Evolutionary conservation across 345 rosid species (phyloP).

Genomic region (Reutealis trisperma): DNA sequence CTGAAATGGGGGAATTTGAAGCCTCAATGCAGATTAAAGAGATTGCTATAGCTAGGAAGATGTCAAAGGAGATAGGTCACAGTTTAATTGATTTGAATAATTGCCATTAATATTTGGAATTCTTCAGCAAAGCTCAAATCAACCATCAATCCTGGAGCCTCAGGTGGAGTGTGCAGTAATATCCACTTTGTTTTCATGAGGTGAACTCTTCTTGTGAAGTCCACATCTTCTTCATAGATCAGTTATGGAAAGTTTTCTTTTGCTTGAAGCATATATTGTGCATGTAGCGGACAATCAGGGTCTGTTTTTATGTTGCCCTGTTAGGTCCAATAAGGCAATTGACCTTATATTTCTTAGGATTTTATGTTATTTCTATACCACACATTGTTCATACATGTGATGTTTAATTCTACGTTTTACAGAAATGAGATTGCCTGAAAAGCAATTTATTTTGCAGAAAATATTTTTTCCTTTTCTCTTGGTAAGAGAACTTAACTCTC

Average conservation of each 20-base stretch:
- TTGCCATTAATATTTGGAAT: slow-evolving; percentile 20
- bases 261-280: slow-evolving; percentile 43
- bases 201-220: slow-evolving; percentile 34
- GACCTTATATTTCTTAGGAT: slow-evolving; percentile 22
- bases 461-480: slow-evolving; percentile 19
- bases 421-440: slow-evolving; percentile 2
- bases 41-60: slow-evolving; percentile 51
- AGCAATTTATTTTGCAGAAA: slow-evolving; percentile 10
- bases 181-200: slow-evolving; percentile 34
- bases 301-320: slow-evolving; percentile 28
- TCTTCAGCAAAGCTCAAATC: not conserved
- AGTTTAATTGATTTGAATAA: slow-evolving; percentile 49
- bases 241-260: slow-evolving; percentile 33
- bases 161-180: not conserved
- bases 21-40: slow-evolving; percentile 52
- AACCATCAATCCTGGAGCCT: not conserved
- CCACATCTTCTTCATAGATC: slow-evolving; percentile 24
- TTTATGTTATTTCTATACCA: slow-evolving; percentile 10
- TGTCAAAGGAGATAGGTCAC: slow-evolving; percentile 55
- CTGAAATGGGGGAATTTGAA: slow-evolving; percentile 65
- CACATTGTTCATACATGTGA: slow-evolving; percentile 14
- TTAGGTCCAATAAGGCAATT: slow-evolving; percentile 44
- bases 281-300: slow-evolving; percentile 29
- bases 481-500: slow-evolving; percentile 14
- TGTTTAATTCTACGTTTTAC: slow-evolving; percentile 10